Percentiles rank a stretch among this genome's conserved stretches.
Evolutionary conservation across 495 filamentous ascomycete genomes (phyloP).

Genomic region (Penicillium ochrochloron): DNA sequence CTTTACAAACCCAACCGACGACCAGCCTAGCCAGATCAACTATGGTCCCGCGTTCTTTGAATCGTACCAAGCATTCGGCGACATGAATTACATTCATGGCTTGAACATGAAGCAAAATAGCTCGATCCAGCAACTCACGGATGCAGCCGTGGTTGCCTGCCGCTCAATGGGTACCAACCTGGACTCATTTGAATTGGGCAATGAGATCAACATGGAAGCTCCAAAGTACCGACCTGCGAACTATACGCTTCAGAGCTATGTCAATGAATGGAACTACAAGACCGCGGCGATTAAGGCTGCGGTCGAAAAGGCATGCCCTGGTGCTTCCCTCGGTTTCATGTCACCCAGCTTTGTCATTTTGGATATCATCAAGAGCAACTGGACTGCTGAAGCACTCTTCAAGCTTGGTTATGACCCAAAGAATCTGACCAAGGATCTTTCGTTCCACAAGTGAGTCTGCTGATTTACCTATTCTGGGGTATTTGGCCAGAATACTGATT

Average conservation of each 20-base stretch:
- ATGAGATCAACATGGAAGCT: slow-evolving; percentile 23
- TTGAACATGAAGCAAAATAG: slow-evolving; percentile 27
- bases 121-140: slow-evolving; percentile 15
- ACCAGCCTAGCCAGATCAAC: slow-evolving; percentile 23
- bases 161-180: slow-evolving; percentile 17
- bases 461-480: neutral
- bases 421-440: slow-evolving; percentile 23
- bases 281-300: slow-evolving; percentile 12
- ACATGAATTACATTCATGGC: slow-evolving; percentile 23
- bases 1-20: slow-evolving; percentile 18
- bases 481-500: neutral
- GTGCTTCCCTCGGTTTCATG: slow-evolving; percentile 19
- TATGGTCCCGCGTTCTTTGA: slow-evolving; percentile 30
- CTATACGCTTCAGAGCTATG: slow-evolving; percentile 22
- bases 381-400: slow-evolving; percentile 20
- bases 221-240: slow-evolving; percentile 17
- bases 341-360: slow-evolving; percentile 23
- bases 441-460: slow-evolving; percentile 24
- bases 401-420: slow-evolving; percentile 23
- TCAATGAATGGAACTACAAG: slow-evolving; percentile 26
- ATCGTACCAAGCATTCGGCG: slow-evolving; percentile 23
- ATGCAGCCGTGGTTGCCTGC: slow-evolving; percentile 17
- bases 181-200: slow-evolving; percentile 24
- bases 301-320: slow-evolving; percentile 23
- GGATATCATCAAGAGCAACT: slow-evolving; percentile 9